Evolutionary conservation across 148 eudicot species (phyloP), one percentile per base, ranked within the genome.

Genomic region (Rhododendron williamsianum): DNA sequence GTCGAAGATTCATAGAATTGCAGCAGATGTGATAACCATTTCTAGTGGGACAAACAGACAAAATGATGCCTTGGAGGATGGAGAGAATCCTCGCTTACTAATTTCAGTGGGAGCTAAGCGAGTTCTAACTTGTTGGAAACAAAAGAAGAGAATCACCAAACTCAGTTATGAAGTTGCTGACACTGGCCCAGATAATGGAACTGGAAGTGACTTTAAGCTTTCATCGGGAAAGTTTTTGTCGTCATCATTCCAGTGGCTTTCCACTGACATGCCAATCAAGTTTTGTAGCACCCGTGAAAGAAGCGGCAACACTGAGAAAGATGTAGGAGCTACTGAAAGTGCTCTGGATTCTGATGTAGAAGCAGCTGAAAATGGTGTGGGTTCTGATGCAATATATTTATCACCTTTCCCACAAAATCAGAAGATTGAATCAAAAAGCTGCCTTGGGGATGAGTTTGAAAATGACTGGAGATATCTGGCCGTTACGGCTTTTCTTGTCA

Each of bases 401-500:
- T 51, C 78, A 49, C 76, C 38, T 86, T 43, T 81, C 84, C 71
- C 86, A 77, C 85, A 86, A 43, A 84, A 78, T 35, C 30, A 65
- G 84, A 89, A 89, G 43, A 76, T 79, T 80, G 90, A 85, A 65
- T 86, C 86, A 36, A 72, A 67, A 76, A 74, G 45, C 48, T 86
- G 60, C 86, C 78, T 67, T 79, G 90, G 81, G 85, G 93, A 92
- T 89, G 77, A 84, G 77, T 85, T 72, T 86, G 99, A 93, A 84
- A 93, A 97, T 91, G 99, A 97, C 89, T 97, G 99, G 98, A 93
- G 99, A 93, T 97, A 93, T 89, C 89, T 97, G 72, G 96, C 96
- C 27, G 99, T 97, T 84, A 97, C 99, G 87, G 93, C 98, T 84
- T 97, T 97, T 90, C 92, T 95, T 86, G 94, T 97, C 81, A 87